Evolutionary conservation across 1,284 basidiomycete genomes (phyloP), one percentile per base, ranked within the genome.

Genomic region (Ustilago curta): DNA sequence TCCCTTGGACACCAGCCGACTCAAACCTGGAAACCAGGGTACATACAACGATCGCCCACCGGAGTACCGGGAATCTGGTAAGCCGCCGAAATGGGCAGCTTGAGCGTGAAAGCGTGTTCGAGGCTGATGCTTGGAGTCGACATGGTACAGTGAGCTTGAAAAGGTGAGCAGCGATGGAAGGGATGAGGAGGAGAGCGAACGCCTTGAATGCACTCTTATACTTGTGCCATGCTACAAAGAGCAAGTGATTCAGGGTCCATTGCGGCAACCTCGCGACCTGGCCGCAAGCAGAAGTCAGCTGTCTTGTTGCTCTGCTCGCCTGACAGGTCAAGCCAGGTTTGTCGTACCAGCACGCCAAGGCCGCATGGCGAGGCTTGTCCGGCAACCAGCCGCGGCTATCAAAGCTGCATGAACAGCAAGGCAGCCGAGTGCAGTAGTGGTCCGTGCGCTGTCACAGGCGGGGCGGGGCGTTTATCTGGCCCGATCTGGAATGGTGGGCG

Each of bases 31-130:
- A 39, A 25, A 27, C n/a, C 12, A 16, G 1, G 40, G 40, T 23
- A 62, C 65, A 48, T 44, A 68, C 65, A 68, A n/a, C 64, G 65
- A 49, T 73, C 66, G 16, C 70, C 65, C 12, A 69, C 57, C 1
- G 65, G 70, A 16, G 65, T 73, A 7, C 55, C 57, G 12, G 59
- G 47, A 12, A 64, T 63, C 2, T 37, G 19, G 19, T 39, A 39
- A 2, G 45, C 47, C 12, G 65, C 9, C 1, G 40, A 40, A 21
- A 69, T 55, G 29, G 54, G 45, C 19, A 73, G 65, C 39, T 62
- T 66, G 49, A 69, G 58, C 6, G 65, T 69, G 27, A 73, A 69
- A 14, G 70, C 70, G 47, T 68, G 70, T 8, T 58, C 53, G 40
- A 73, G 70, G 43, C 50, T 58, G 70, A 73, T 69, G 52, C 50